phyloP scores from a whole-genome alignment of 1,284 basidiomycete genomes.

The Malassezia vespertilionis region DNA sequence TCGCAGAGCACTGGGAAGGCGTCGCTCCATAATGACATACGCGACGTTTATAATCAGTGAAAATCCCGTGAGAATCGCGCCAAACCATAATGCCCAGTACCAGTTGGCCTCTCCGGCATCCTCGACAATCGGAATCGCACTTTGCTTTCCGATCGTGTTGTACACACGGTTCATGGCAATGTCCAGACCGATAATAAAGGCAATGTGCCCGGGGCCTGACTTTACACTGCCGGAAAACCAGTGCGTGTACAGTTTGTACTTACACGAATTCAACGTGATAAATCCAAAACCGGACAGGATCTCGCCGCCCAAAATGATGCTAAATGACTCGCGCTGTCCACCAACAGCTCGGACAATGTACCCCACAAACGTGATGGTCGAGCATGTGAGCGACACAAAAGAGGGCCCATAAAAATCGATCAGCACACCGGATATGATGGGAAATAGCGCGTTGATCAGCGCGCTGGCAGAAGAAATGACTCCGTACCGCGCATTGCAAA shows the following conservation, averaged over 20 bases:
- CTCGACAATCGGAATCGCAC: slow-evolving; percentile 47
- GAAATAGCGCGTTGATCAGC: slow-evolving; percentile 51
- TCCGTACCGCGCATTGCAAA: slow-evolving; percentile 57
- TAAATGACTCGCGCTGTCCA: slow-evolving; percentile 20
- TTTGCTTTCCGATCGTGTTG: slow-evolving; percentile 27
- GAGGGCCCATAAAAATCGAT: slow-evolving; percentile 49
- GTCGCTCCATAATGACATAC: slow-evolving; percentile 44
- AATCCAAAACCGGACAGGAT: slow-evolving; percentile 34
- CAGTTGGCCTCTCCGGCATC: slow-evolving; percentile 37
- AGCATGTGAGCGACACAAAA: slow-evolving; percentile 30
- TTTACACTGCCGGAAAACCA: slow-evolving; percentile 14
- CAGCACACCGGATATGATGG: slow-evolving; percentile 49
- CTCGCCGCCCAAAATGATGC: slow-evolving; percentile 32
- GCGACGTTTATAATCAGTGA: slow-evolving; percentile 36
- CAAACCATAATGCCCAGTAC: slow-evolving; percentile 49
- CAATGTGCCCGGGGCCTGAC: slow-evolving; percentile 17
- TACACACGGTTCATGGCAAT: slow-evolving; percentile 40
- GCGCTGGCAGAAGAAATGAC: slow-evolving; percentile 49
- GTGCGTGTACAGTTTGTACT: slow-evolving; percentile 39
- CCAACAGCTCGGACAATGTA: slow-evolving; percentile 39
- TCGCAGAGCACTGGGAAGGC: slow-evolving; percentile 13
- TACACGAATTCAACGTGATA: slow-evolving; percentile 41
- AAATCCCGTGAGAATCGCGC: slow-evolving; percentile 37
- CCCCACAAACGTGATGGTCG: slow-evolving; percentile 43
- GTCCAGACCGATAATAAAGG: slow-evolving; percentile 39